These are phyloP conservation scores for Dactylella cylindrospora DNA, from an alignment of 2,329 filamentous ascomycete species.

Conservation along the genomic window DNA sequence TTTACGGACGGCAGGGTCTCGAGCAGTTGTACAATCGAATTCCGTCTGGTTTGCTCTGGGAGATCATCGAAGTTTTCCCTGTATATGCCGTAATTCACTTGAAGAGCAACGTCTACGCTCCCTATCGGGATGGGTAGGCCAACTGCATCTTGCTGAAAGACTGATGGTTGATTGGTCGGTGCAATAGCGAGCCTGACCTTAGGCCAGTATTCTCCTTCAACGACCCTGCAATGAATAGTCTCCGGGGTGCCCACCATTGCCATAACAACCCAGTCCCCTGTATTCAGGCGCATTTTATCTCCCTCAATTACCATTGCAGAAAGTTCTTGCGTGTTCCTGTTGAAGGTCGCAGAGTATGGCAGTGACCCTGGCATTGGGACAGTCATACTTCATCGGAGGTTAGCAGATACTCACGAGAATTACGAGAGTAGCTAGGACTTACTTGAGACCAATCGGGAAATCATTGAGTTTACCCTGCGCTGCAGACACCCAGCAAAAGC, in stretches of 20 bases:
- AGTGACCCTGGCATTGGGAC: constrained; percentile 16
- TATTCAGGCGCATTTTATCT: constrained; percentile 51
- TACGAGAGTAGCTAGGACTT: constrained; percentile 50
- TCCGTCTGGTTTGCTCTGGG: constrained; percentile 54
- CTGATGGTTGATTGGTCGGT: constrained; percentile 1
- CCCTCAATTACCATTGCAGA: constrained; percentile 3
- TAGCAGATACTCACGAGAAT: not conserved
- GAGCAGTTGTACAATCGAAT: constrained; percentile 59
- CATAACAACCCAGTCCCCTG: constrained; percentile 59
- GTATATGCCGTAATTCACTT: constrained; percentile 54
- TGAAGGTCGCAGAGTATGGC: constrained; percentile 8
- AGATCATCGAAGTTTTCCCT: constrained; percentile 63
- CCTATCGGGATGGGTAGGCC: not conserved
- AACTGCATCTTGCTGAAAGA: constrained; percentile 3
- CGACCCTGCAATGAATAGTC: constrained; percentile 57
- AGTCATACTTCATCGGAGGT: constrained; percentile 12
- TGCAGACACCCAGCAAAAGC: constrained; percentile 72
- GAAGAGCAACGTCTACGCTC: constrained; percentile 10
- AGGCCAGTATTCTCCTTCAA: constrained; percentile 55
- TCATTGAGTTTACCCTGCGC: constrained; percentile 54
- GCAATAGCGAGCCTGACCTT: constrained; percentile 52
- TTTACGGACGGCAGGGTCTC: constrained; percentile 64
- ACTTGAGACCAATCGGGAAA: constrained; percentile 61
- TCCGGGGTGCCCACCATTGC: constrained; percentile 11
- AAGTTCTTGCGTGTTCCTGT: constrained; percentile 18